Conservation (phyloP, 1,284 basidiomycete genomes). For the Heterobasidion irregulare region DNA sequence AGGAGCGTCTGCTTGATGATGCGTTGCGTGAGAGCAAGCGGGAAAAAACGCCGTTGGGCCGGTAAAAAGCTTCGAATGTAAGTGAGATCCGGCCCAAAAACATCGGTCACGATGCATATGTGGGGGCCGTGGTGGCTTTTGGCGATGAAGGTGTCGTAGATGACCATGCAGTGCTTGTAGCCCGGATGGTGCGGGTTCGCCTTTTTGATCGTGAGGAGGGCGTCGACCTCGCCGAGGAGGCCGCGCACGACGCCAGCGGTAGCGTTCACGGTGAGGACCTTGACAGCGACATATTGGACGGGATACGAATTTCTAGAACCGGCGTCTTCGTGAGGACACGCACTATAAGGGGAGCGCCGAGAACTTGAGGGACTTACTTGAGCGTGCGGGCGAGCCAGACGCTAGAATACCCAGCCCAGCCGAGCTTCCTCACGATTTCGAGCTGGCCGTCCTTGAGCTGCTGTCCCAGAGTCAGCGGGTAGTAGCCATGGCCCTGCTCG, state of each 20-base stretch:
- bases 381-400: background rate
- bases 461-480: background rate
- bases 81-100: background rate
- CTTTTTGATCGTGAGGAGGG: background rate
- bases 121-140: conserved; percentile 5
- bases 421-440: background rate
- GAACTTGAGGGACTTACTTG: background rate
- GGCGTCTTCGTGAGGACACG: background rate
- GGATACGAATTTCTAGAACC: background rate
- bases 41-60: background rate
- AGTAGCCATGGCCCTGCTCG: conserved; percentile 1
- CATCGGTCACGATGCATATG: conserved; percentile 5
- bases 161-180: background rate
- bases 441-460: background rate
- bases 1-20: conserved; percentile 18
- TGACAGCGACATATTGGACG: background rate
- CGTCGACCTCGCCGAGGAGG: background rate
- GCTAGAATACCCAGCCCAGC: background rate
- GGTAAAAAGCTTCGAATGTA: background rate
- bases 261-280: background rate
- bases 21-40: conserved; percentile 7
- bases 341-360: background rate
- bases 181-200: conserved; percentile 1
- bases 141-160: conserved; percentile 1
- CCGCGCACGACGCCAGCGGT: background rate